Conservation (phyloP, 192 early-diverging fungal species). For the Coemansia sp. region DNA sequence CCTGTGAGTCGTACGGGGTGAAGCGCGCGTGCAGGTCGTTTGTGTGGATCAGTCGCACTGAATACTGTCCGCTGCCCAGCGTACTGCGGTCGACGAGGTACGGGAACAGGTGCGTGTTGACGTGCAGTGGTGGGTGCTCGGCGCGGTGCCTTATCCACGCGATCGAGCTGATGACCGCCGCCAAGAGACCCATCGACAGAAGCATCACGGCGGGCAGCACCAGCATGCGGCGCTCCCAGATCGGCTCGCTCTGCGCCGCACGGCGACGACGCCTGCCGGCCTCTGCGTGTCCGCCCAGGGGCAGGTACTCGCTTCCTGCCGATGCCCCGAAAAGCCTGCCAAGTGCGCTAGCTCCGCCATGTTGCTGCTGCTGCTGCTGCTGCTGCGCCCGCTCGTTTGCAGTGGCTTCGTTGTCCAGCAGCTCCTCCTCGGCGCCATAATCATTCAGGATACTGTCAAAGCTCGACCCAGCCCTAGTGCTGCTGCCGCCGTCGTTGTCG, state of each 20-base stretch:
- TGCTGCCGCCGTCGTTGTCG: neutral
- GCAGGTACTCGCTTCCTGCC: neutral
- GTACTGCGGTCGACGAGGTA: slow-evolving; percentile 1
- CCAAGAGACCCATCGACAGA: slow-evolving; percentile 13
- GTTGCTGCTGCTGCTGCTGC: neutral
- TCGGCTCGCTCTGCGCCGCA: slow-evolving; percentile 15
- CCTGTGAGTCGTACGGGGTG: slow-evolving; percentile 44
- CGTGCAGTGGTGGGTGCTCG: slow-evolving; percentile 2
- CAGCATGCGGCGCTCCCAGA: slow-evolving; percentile 37
- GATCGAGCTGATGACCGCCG: slow-evolving; percentile 9
- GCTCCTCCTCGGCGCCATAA: slow-evolving; percentile 1
- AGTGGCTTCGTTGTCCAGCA: slow-evolving; percentile 1
- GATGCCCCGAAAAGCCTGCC: neutral
- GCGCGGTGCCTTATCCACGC: slow-evolving; percentile 23
- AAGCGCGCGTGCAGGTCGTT: slow-evolving; percentile 59
- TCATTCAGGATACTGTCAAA: slow-evolving; percentile 18
- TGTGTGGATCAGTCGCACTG: slow-evolving; percentile 53
- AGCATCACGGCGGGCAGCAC: slow-evolving; percentile 26
- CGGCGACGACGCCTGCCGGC: neutral
- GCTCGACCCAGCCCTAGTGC: slow-evolving; percentile 5
- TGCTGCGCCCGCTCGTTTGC: slow-evolving; percentile 1
- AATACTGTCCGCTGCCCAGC: slow-evolving; percentile 17
- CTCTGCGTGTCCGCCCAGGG: slow-evolving; percentile 1
- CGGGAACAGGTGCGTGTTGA: slow-evolving; percentile 27
- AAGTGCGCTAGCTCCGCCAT: neutral